phyloP scores from a whole-genome alignment of 169 alveolate species.

The Cryptosporidium viatorum region DNA sequence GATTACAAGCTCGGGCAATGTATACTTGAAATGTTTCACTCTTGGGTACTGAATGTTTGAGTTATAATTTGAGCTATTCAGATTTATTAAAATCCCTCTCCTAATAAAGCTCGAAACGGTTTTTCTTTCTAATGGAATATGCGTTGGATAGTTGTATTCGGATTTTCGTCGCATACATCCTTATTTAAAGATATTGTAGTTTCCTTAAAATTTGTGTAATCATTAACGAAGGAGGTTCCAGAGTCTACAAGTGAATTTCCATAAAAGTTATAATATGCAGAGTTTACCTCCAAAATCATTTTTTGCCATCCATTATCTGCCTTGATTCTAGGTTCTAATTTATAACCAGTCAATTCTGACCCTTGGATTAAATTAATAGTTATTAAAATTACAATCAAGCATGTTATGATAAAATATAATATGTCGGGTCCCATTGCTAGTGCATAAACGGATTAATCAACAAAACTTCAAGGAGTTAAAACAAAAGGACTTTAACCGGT shows the following conservation, averaged over 20 bases:
- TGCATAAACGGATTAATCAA: too few relatives aligned
- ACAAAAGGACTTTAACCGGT: too few relatives aligned
- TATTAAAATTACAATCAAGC: not conserved
- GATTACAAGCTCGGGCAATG: not conserved
- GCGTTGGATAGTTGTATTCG: constrained; percentile 4
- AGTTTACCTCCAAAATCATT: not conserved
- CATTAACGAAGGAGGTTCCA: not conserved
- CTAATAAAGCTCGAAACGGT: not conserved
- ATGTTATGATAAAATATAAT: not conserved
- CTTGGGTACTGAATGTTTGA: constrained; percentile 21
- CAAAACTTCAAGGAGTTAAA: not conserved
- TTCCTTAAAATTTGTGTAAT: constrained; percentile 7
- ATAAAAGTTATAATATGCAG: not conserved
- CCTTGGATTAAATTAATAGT: not conserved
- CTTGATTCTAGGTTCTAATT: constrained; percentile 2
- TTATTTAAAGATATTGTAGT: not conserved
- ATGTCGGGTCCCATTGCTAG: not conserved
- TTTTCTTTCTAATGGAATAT: constrained; percentile 18
- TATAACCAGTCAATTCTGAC: not conserved
- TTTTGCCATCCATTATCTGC: constrained; percentile 30
- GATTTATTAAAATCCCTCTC: not conserved
- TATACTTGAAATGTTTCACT: constrained; percentile 14
- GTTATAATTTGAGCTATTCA: not conserved
- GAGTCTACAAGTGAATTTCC: not conserved
- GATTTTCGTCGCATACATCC: constrained; percentile 4